Evolutionary conservation across 2,329 filamentous ascomycete genomes (phyloP).

Genomic region (Fusarium albosuccineum): DNA sequence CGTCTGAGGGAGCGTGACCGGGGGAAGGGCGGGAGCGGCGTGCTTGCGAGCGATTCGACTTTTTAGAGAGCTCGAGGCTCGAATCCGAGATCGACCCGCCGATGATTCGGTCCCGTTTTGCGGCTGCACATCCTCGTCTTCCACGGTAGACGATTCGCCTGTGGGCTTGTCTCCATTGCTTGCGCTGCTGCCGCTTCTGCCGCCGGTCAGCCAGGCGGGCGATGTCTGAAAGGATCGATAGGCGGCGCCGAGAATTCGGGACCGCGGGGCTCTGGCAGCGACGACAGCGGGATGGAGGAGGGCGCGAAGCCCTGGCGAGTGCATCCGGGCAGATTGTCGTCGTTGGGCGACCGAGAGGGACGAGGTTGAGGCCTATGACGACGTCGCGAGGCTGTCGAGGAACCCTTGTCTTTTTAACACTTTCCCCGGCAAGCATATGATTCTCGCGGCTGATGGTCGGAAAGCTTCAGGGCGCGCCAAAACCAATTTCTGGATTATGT

Average conservation of each 20-base stretch:
- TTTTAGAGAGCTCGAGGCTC: constrained; percentile 45
- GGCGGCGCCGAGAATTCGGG: constrained; percentile 27
- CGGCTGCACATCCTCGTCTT: constrained; percentile 47
- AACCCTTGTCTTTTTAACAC: constrained; percentile 29
- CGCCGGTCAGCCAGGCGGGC: constrained; percentile 34
- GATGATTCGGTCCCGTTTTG: constrained; percentile 46
- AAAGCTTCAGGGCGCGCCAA: not conserved
- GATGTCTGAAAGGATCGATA: constrained; percentile 43
- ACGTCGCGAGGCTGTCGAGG: constrained; percentile 27
- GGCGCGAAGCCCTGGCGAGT: constrained; percentile 48
- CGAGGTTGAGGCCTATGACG: constrained; percentile 3
- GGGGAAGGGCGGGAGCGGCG: constrained; percentile 59
- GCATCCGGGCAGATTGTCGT: constrained; percentile 49
- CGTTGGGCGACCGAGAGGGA: constrained; percentile 13
- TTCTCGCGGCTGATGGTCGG: constrained; percentile 14
- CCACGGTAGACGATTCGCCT: constrained; percentile 42
- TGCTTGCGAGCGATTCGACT: constrained; percentile 51
- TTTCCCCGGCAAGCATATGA: constrained; percentile 19
- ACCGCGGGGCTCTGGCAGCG: constrained; percentile 43
- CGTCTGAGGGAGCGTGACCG: constrained; percentile 66
- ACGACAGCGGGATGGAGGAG: constrained; percentile 46
- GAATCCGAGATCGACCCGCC: constrained; percentile 46
- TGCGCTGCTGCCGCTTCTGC: constrained; percentile 30
- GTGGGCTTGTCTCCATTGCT: constrained; percentile 47
- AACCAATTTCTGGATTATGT: constrained; percentile 31